A percentile compares a stretch with the other conserved stretches of the same genome.
phyloP scores from a whole-genome alignment of 371 early-diverging fungal species.

The Mucor plumbeus region DNA sequence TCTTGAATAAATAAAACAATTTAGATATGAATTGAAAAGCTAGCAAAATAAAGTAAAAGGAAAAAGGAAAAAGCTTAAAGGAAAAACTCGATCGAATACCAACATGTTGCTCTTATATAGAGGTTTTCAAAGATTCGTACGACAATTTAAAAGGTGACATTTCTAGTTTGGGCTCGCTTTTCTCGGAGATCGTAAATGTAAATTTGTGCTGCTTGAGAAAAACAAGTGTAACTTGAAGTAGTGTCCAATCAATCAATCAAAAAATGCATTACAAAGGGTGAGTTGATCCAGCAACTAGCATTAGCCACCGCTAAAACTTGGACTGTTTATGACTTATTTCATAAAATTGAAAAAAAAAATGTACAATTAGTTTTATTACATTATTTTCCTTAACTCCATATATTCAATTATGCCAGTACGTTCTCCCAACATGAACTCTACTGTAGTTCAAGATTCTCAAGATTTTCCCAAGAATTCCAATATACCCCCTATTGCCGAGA shows the following conservation, averaged over 20 bases:
- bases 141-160: conserved; percentile 1
- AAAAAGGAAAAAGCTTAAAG: neutral
- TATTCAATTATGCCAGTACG: conserved; percentile 13
- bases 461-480: neutral
- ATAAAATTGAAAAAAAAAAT: neutral
- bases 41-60: neutral
- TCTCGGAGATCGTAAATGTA: conserved; percentile 4
- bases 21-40: neutral
- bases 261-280: neutral
- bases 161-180: neutral
- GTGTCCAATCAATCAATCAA: neutral
- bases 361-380: neutral
- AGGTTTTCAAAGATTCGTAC: neutral
- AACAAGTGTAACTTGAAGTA: neutral
- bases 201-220: conserved; percentile 3
- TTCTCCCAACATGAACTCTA: conserved; percentile 16
- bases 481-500: neutral
- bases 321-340: neutral
- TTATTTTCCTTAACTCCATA: neutral
- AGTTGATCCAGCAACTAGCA: neutral
- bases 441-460: conserved; percentile 2
- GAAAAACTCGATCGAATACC: neutral
- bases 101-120: conserved; percentile 3
- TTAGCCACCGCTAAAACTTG: neutral
- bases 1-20: no score